Base-by-base conservation (phyloP, 352 stramenopile genomes). In the Globisporangium cystogenes region DNA sequence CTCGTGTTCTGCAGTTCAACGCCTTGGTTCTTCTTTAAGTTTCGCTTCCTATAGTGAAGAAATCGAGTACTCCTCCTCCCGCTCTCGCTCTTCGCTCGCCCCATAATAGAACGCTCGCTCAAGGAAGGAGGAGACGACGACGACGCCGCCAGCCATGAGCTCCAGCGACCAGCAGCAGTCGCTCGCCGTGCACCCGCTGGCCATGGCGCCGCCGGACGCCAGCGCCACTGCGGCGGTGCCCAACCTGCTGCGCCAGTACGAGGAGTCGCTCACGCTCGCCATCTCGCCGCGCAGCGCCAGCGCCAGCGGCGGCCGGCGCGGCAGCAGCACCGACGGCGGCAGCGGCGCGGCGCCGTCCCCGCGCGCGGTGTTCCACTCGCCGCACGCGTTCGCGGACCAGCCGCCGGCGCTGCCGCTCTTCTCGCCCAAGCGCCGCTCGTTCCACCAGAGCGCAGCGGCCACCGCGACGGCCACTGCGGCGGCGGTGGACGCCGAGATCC, bases 351-450 rank as follows among this genome's bases (percentile, higher is more conserved):
- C 53, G 29, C 33, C 62, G 57, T 90, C 78, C 0, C 78, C 78
- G 11, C 59, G 76, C 36, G 78, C 77, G 3, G 74, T 92, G 16
- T 63, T 82, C 20, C 76, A 92, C 62, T 87, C 76, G 29, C 68
- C 78, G 3, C 59, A 65, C 26, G 71, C 71, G 1, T 86, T 87
- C 33, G 65, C 62, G 0, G 67, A 74, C 48, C 55, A 62, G 26
- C 57, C 64, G 21, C 66, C 72, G 2, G 55, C 64, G 18, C 62
- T 89, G 21, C 45, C 64, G n/a, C 70, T 51, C 42, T 87, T 89
- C 29, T 91, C 81, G 16, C 81, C 81, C 6, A 72, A 75, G 55
- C 57, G 77, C 31, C 77, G 74, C 3, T 72, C 68, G 27, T 59
- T 64, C 24, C 52, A 55, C 24, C 27, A 46, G 23, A 53, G 53